Percentiles rank a stretch among this genome's conserved stretches.
Evolutionary conservation across 202 grass and related monocot species (phyloP).

Genomic region (Sporobolus alterniflorus): DNA sequence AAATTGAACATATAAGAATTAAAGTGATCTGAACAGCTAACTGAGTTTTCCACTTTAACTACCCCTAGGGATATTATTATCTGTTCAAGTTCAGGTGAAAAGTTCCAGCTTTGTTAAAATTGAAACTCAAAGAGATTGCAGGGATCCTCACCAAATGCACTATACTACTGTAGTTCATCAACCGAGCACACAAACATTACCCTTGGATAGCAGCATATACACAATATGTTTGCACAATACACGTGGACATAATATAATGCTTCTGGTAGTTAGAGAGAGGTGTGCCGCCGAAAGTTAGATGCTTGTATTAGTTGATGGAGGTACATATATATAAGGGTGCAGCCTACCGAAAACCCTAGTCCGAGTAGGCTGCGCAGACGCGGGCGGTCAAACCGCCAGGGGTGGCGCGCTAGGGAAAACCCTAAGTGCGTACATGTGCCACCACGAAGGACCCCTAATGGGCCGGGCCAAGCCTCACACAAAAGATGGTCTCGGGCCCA

Average conservation of each 20-base stretch:
- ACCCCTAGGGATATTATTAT: background rate
- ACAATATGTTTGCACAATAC: background rate
- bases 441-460: too few species aligned
- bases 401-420: too few species aligned
- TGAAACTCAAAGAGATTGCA: background rate
- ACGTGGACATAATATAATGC: background rate
- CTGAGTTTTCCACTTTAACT: background rate
- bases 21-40: slow-evolving; percentile 1
- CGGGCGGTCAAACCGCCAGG: too few species aligned
- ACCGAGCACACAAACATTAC: background rate
- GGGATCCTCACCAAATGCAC: background rate
- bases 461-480: too few species aligned
- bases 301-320: too few species aligned
- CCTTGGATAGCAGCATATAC: background rate
- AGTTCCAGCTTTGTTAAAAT: background rate
- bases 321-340: too few species aligned
- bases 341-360: too few species aligned
- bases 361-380: too few species aligned
- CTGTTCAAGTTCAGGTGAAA: slow-evolving; percentile 4
- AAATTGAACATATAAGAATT: background rate
- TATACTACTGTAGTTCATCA: background rate
- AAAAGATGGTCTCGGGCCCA: too few species aligned
- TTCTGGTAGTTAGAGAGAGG: too few species aligned
- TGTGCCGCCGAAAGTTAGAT: too few species aligned
- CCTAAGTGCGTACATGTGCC: too few species aligned